Evolutionary conservation across 306 rosid genomes (phyloP).

Genomic region (Ochetophila trinervis): DNA sequence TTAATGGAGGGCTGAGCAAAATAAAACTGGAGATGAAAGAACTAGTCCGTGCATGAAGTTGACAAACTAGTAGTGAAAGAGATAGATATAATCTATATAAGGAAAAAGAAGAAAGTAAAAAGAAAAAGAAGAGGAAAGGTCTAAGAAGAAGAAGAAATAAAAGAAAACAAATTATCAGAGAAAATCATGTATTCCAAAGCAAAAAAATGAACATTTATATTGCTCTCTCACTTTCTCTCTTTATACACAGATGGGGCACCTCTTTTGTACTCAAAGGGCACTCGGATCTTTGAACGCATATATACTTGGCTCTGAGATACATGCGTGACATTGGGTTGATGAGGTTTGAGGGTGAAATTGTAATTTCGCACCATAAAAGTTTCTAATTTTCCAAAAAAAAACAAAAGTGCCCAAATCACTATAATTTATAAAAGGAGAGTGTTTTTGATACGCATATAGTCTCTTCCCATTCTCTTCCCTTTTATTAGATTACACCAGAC

Average conservation of each 20-base stretch:
- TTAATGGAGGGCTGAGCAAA: slow-evolving; percentile 7
- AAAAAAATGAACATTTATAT: slow-evolving; percentile 38
- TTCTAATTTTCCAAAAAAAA: background rate
- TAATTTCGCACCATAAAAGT: slow-evolving; percentile 8
- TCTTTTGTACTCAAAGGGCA: slow-evolving; percentile 25
- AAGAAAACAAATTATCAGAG: too few species aligned
- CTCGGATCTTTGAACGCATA: slow-evolving; percentile 16
- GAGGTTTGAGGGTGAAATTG: slow-evolving; percentile 12
- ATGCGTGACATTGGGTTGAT: slow-evolving; percentile 8
- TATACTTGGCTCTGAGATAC: slow-evolving; percentile 5
- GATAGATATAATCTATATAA: slow-evolving; percentile 25
- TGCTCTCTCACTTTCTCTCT: slow-evolving; percentile 15
- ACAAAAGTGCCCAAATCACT: slow-evolving; percentile 15
- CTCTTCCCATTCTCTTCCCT: background rate
- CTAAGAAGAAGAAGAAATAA: slow-evolving; percentile 30
- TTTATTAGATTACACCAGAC: background rate
- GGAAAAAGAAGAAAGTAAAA: background rate
- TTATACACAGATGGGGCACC: slow-evolving; percentile 32
- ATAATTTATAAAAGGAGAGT: background rate
- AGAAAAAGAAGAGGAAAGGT: slow-evolving; percentile 45
- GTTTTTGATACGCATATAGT: background rate
- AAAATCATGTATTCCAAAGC: slow-evolving; percentile 26
- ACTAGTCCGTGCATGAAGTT: slow-evolving; percentile 38
- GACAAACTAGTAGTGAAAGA: slow-evolving; percentile 5
- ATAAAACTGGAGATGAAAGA: background rate